A percentile compares a stretch with the other conserved stretches of the same genome.
These are phyloP conservation scores for Mucor velutinosus DNA, from an alignment of 371 early-diverging fungal genomes.

Conservation along the genomic window DNA sequence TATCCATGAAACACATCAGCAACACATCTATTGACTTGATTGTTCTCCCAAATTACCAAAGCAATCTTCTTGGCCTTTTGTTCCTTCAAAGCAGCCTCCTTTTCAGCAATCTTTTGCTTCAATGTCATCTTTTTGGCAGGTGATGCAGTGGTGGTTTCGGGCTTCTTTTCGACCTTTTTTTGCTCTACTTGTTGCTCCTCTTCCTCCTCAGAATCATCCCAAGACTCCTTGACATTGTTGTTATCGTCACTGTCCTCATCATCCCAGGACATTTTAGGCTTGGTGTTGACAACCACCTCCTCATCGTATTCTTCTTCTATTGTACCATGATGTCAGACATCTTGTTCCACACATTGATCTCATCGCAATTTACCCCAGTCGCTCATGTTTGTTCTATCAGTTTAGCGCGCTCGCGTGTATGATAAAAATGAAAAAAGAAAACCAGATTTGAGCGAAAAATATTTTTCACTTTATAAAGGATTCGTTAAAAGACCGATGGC, in stretches of 20 bases:
- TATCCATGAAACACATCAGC: no score
- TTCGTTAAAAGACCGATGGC: background rate
- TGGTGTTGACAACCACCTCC: slow-evolving; percentile 32
- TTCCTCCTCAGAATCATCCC: slow-evolving; percentile 75
- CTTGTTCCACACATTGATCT: no score
- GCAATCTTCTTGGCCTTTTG: slow-evolving; percentile 49
- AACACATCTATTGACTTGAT: background rate
- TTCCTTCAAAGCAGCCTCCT: slow-evolving; percentile 37
- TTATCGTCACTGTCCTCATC: slow-evolving; percentile 81
- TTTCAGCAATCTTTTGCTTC: slow-evolving; percentile 75
- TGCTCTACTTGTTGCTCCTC: slow-evolving; percentile 44
- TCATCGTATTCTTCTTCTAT: slow-evolving; percentile 46
- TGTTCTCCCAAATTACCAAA: slow-evolving; percentile 22
- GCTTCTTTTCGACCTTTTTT: slow-evolving; percentile 12
- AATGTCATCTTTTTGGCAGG: slow-evolving; percentile 28
- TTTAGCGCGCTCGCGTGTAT: background rate
- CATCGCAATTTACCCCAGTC: slow-evolving; percentile 64
- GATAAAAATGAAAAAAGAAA: background rate
- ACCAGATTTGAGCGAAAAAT: background rate
- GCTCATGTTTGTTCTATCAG: slow-evolving; percentile 45
- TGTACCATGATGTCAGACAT: background rate
- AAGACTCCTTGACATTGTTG: slow-evolving; percentile 57
- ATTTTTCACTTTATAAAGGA: no score
- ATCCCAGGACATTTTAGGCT: slow-evolving; percentile 63
- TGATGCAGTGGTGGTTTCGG: slow-evolving; percentile 40